Conservation (phyloP, 192 early-diverging fungal genomes). For the Entomortierella beljakovae region DNA sequence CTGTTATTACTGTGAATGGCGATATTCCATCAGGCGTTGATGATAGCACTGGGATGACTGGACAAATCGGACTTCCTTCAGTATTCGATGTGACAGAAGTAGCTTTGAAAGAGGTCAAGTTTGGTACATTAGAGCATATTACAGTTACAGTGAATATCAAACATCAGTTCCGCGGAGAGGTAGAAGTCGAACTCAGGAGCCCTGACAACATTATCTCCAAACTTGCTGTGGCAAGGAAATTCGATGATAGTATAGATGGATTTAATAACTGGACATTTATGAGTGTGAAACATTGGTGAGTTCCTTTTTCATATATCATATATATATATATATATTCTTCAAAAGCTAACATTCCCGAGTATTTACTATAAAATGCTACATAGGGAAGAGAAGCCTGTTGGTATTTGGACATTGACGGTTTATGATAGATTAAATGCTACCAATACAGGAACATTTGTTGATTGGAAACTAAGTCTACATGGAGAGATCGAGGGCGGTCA, state of each 20-base stretch:
- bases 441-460: conserved; percentile 64
- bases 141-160: conserved; percentile 84
- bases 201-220: conserved; percentile 74
- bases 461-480: conserved; percentile 68
- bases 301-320: background rate
- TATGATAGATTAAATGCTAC: conserved; percentile 66
- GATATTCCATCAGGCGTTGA: conserved; percentile 65
- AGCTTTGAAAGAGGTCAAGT: conserved; percentile 63
- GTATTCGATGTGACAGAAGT: conserved; percentile 59
- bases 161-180: conserved; percentile 82
- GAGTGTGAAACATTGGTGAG: conserved; percentile 91
- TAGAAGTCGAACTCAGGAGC: conserved; percentile 78
- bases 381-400: conserved; percentile 82
- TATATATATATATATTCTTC: background rate
- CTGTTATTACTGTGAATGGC: conserved; percentile 54
- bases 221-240: conserved; percentile 70
- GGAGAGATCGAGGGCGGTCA: conserved; percentile 36
- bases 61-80: conserved; percentile 50
- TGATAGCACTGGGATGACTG: conserved; percentile 28
- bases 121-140: conserved; percentile 83
- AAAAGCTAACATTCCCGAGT: background rate
- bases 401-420: conserved; percentile 80
- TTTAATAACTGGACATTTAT: conserved; percentile 91
- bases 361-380: background rate
- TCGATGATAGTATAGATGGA: conserved; percentile 73